Conservation (phyloP, 2,329 filamentous ascomycete species). For the Botrytis tulipae region DNA sequence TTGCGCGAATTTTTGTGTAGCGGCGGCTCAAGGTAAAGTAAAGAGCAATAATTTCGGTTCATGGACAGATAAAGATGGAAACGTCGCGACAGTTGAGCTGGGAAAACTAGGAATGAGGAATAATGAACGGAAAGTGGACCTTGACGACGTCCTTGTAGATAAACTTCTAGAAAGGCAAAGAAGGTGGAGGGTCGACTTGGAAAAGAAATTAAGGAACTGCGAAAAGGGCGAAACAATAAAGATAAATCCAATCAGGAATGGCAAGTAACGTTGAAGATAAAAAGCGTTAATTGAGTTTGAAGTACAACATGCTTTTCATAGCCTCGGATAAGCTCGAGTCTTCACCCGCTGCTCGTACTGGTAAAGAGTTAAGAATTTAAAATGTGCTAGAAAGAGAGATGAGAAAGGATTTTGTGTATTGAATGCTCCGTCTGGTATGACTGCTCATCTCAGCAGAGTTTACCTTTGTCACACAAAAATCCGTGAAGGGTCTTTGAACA, state of each 20-base stretch:
- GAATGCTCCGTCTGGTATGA: not conserved
- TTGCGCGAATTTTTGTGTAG: constrained; percentile 9
- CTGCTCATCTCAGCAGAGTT: not conserved
- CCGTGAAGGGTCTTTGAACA: not conserved
- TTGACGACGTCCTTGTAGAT: constrained; percentile 11
- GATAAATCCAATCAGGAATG: not conserved
- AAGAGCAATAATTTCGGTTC: not conserved
- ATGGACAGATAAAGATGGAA: constrained; percentile 13
- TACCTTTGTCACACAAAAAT: not conserved
- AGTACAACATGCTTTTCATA: not conserved
- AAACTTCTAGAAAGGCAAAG: constrained; percentile 3
- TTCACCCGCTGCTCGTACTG: not conserved
- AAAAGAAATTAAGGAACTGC: constrained; percentile 5
- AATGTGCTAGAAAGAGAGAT: not conserved
- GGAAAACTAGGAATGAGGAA: constrained; percentile 5
- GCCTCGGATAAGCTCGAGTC: not conserved
- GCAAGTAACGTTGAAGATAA: not conserved
- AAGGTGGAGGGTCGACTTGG: constrained; percentile 9
- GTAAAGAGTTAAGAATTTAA: not conserved
- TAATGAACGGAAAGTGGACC: constrained; percentile 10
- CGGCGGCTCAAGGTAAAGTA: not conserved
- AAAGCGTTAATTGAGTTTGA: not conserved
- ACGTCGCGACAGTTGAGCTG: not conserved
- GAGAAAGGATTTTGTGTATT: not conserved
- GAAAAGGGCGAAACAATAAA: not conserved